A percentile compares a stretch with the other conserved stretches of the same genome.
phyloP scores from a whole-genome alignment of 2,329 filamentous ascomycete species.

The Cladosporium sp. region DNA sequence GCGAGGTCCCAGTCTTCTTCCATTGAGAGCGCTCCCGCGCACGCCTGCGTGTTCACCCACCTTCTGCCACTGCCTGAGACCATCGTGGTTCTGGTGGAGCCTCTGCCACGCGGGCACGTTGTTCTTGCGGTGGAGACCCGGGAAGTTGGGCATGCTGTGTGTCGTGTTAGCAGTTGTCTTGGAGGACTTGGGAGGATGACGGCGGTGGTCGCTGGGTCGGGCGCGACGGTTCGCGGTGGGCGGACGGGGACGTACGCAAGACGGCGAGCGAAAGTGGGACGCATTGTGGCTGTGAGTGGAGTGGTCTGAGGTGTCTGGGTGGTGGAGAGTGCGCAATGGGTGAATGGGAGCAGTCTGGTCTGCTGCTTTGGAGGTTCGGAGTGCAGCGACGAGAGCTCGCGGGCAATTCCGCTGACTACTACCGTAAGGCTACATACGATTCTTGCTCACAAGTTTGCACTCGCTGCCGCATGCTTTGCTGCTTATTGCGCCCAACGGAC shows the following conservation, averaged over 20 bases:
- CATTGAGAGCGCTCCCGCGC: background rate
- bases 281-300: constrained; percentile 18
- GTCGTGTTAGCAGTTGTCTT: constrained; percentile 2
- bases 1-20: background rate
- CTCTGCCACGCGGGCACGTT: constrained; percentile 71
- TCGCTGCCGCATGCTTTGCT: too few species aligned
- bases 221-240: background rate
- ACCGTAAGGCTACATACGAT: too few species aligned
- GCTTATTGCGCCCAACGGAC: too few species aligned
- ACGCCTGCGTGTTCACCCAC: constrained; percentile 38
- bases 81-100: constrained; percentile 70
- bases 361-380: background rate
- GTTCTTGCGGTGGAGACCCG: constrained; percentile 66
- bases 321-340: background rate
- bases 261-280: constrained; percentile 37
- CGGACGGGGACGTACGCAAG: constrained; percentile 35
- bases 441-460: too few species aligned
- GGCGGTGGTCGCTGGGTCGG: background rate
- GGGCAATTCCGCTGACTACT: background rate
- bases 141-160: constrained; percentile 20
- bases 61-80: constrained; percentile 71
- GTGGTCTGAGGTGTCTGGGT: background rate
- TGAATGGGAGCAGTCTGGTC: constrained; percentile 1
- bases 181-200: background rate
- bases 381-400: constrained; percentile 1